Percentiles rank a stretch among this genome's conserved stretches.
phyloP scores from a whole-genome alignment of 2,329 filamentous ascomycete species.

The Aureobasidium sp. region DNA sequence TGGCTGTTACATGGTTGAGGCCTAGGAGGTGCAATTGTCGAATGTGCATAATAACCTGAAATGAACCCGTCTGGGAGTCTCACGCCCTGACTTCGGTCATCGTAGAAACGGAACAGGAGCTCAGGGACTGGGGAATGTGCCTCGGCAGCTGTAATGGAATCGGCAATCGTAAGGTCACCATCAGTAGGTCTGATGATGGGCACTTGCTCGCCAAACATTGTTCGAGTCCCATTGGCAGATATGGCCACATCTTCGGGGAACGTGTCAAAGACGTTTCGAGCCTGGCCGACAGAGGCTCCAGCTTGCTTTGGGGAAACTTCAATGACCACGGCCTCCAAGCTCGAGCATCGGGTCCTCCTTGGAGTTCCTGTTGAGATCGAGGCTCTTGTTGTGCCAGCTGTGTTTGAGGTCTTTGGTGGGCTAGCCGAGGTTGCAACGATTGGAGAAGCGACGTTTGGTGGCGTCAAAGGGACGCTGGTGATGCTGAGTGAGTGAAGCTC shows the following conservation, averaged over 20 bases:
- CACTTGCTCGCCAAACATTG: not conserved
- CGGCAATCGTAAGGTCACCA: not conserved
- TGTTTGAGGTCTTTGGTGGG: too few species aligned
- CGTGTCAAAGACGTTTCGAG: not conserved
- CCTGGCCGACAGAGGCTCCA: not conserved
- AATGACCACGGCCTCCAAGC: not conserved
- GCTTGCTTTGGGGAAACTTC: not conserved
- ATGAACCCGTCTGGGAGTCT: not conserved
- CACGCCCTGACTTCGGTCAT: not conserved
- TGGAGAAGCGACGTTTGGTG: too few species aligned
- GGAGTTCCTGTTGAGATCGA: too few species aligned
- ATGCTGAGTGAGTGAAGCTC: too few species aligned
- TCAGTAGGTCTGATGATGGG: not conserved
- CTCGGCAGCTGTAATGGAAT: not conserved
- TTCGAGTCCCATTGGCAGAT: not conserved
- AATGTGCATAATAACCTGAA: not conserved
- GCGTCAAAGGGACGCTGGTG: too few species aligned
- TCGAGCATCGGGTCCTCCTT: too few species aligned
- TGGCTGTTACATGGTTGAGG: not conserved
- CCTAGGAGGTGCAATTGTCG: not conserved
- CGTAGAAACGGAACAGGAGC: conserved; percentile 1
- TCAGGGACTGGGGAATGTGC: not conserved
- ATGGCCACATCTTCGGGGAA: not conserved
- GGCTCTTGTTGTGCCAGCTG: too few species aligned
- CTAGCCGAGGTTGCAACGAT: too few species aligned